phyloP scores from a whole-genome alignment of 2,329 filamentous ascomycete species.

The Lachnellula hyalina region DNA sequence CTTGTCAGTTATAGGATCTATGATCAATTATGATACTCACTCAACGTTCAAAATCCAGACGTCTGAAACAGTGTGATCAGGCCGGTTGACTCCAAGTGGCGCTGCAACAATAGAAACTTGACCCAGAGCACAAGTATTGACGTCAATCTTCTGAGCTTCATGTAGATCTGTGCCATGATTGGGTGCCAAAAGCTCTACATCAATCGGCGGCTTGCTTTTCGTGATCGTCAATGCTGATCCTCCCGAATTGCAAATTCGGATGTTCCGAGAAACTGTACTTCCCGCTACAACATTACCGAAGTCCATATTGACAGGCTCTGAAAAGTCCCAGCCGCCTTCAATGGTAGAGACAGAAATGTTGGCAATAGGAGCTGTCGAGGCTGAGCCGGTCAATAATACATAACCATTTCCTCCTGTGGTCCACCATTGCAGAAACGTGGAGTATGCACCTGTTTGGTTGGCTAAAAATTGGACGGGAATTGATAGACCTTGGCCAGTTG shows the following conservation, averaged over 20 bases:
- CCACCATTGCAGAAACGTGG: constrained; percentile 33
- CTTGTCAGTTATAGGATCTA: background rate
- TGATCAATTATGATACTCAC: background rate
- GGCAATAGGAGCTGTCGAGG: constrained; percentile 32
- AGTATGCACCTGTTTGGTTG: constrained; percentile 30
- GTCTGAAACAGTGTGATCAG: constrained; percentile 26
- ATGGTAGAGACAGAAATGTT: constrained; percentile 33
- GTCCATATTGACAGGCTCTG: constrained; percentile 22
- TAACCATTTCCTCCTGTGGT: constrained; percentile 33
- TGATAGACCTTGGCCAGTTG: constrained; percentile 28
- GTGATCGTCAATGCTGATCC: constrained; percentile 34
- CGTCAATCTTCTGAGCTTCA: constrained; percentile 32
- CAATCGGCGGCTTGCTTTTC: constrained; percentile 35
- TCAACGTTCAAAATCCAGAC: constrained; percentile 39
- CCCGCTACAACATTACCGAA: constrained; percentile 34
- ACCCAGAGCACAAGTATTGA: constrained; percentile 29
- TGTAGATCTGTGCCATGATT: constrained; percentile 31
- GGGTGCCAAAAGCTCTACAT: constrained; percentile 31
- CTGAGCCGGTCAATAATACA: constrained; percentile 32
- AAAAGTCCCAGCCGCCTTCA: constrained; percentile 32
- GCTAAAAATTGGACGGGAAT: constrained; percentile 34
- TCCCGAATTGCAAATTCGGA: constrained; percentile 35
- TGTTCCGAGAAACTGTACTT: constrained; percentile 26
- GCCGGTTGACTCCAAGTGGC: constrained; percentile 29
- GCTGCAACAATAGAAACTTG: constrained; percentile 31